Evolutionary conservation across 768 basidiomycete species (phyloP).

Genomic region (Boletellus emodensis): DNA sequence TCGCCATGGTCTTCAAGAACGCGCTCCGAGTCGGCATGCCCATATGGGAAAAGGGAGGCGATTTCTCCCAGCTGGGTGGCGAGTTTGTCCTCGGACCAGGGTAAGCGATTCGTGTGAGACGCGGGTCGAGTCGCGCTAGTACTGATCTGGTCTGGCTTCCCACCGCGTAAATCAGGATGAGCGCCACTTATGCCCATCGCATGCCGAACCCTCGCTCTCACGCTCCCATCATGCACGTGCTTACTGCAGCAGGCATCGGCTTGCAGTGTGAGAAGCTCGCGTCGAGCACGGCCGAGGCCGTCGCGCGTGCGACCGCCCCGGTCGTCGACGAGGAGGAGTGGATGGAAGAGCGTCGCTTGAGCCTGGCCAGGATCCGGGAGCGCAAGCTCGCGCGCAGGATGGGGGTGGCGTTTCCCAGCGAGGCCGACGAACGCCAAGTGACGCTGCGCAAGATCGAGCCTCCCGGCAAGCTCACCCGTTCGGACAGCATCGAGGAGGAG

Average conservation of each 20-base stretch:
- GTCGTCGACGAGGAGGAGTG: constrained; percentile 30
- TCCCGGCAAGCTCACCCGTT: constrained; percentile 24
- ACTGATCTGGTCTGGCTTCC: constrained; percentile 1
- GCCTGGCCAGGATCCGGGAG: constrained; percentile 30
- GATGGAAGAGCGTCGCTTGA: constrained; percentile 34
- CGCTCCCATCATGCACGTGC: constrained; percentile 64
- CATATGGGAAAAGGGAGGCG: constrained; percentile 75
- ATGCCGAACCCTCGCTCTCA: constrained; percentile 79
- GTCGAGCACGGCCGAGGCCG: background rate
- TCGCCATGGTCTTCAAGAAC: constrained; percentile 70
- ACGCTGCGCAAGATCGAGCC: constrained; percentile 18
- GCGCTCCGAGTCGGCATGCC: constrained; percentile 76
- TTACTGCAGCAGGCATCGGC: constrained; percentile 55
- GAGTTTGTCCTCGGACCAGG: constrained; percentile 78
- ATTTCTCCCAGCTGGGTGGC: constrained; percentile 78
- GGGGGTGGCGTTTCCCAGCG: constrained; percentile 24
- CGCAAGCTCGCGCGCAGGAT: constrained; percentile 31
- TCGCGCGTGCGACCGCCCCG: constrained; percentile 1
- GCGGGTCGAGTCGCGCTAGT: background rate
- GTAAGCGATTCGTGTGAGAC: constrained; percentile 35
- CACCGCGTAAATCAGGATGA: constrained; percentile 39
- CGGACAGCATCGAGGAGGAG: constrained; percentile 33
- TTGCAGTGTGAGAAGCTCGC: constrained; percentile 23
- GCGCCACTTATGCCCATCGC: constrained; percentile 73
- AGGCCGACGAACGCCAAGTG: constrained; percentile 13